A percentile compares a stretch with the other conserved stretches of the same genome.
Evolutionary conservation across 2,329 filamentous ascomycete genomes (phyloP).

Genomic region (Metarhizium robertsii): DNA sequence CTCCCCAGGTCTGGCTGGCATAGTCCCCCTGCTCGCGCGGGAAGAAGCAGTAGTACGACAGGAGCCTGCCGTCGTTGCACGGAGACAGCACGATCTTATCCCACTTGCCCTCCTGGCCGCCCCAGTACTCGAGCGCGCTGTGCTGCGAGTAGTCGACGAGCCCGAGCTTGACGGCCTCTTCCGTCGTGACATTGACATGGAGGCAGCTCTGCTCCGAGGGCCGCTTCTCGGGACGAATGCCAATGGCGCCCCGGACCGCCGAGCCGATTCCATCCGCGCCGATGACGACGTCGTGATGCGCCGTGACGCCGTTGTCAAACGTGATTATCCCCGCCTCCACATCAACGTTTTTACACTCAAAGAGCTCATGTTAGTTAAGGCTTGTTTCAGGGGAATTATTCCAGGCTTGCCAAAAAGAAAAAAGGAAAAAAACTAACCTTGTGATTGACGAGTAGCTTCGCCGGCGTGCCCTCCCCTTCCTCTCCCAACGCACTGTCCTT

Average conservation of each 20-base stretch:
- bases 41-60: conserved; percentile 65
- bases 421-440: conserved; percentile 20
- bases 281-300: conserved; percentile 49
- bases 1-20: conserved; percentile 49
- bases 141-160: conserved; percentile 54
- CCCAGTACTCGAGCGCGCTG: conserved; percentile 60
- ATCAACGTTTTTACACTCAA: conserved; percentile 41
- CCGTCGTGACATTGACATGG: conserved; percentile 54
- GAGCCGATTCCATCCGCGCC: conserved; percentile 62
- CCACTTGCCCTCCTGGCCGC: conserved; percentile 51
- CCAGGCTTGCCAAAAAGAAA: too few species aligned
- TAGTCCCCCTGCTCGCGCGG: conserved; percentile 47
- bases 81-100: conserved; percentile 65
- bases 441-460: conserved; percentile 46
- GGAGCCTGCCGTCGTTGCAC: conserved; percentile 54
- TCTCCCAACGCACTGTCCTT: conserved; percentile 47
- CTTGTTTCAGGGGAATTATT: neutral
- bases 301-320: conserved; percentile 42
- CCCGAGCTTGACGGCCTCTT: conserved; percentile 48
- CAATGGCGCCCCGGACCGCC: conserved; percentile 51
- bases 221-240: conserved; percentile 49
- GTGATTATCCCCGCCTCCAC: conserved; percentile 36
- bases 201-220: conserved; percentile 52
- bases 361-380: neutral
- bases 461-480: conserved; percentile 43